Conservation (phyloP, 1,139 yeast genomes). For the Blastobotrys illinoisensis region DNA sequence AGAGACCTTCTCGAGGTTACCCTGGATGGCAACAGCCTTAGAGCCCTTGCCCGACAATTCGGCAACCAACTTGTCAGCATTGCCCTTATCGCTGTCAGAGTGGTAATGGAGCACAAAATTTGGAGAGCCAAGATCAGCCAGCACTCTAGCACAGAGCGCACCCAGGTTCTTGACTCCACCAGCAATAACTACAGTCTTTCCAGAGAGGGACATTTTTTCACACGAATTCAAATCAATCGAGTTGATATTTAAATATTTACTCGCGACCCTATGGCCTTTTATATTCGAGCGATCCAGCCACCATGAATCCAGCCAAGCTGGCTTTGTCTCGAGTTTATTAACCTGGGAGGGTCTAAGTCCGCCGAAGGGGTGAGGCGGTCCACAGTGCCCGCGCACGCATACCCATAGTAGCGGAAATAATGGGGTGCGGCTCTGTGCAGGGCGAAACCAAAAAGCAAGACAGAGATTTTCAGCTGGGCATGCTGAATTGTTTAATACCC, state of each 20-base stretch:
- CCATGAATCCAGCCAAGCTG: not conserved
- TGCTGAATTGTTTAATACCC: too few relatives aligned
- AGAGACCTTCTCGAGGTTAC: slow-evolving; percentile 41
- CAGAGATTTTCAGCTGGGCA: too few relatives aligned
- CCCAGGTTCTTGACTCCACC: slow-evolving; percentile 69
- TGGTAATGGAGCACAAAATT: slow-evolving; percentile 55
- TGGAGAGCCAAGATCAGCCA: slow-evolving; percentile 48
- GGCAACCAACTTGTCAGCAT: slow-evolving; percentile 40
- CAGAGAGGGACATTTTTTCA: slow-evolving; percentile 22
- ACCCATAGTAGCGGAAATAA: not conserved
- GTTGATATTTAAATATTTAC: too few relatives aligned
- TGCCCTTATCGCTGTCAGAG: slow-evolving; percentile 37
- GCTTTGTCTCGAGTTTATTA: not conserved
- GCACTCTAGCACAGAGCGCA: slow-evolving; percentile 49
- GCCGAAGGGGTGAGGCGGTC: not conserved
- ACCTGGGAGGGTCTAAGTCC: not conserved
- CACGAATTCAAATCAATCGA: not conserved
- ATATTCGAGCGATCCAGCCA: not conserved
- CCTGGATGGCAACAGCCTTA: slow-evolving; percentile 44
- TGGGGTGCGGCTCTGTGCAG: not conserved
- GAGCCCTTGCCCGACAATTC: slow-evolving; percentile 37
- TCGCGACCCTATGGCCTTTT: not conserved
- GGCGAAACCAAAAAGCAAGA: not conserved
- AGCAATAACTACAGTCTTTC: slow-evolving; percentile 52
- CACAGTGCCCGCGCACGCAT: not conserved